Evolutionary conservation across 2,329 filamentous ascomycete species (phyloP).

Genomic region (Emmonsiellopsis sp.): DNA sequence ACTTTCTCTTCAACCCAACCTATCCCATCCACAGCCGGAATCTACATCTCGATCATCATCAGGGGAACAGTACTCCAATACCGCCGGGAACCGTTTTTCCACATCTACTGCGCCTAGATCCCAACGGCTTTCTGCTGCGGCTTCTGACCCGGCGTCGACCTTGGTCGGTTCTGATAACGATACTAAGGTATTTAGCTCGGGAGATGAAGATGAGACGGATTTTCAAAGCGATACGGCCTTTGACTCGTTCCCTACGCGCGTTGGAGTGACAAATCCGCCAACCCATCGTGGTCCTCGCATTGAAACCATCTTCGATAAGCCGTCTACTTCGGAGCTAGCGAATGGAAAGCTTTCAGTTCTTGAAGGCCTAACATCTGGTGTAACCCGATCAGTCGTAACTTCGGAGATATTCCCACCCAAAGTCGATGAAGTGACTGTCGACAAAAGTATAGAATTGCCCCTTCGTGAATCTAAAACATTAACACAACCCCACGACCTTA

Average conservation of each 20-base stretch:
- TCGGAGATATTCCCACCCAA: not conserved
- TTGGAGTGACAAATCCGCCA: slow-evolving; percentile 44
- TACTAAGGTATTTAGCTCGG: slow-evolving; percentile 45
- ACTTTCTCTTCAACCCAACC: slow-evolving; percentile 1
- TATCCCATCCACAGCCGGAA: not conserved
- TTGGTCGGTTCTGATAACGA: slow-evolving; percentile 53
- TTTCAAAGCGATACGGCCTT: slow-evolving; percentile 53
- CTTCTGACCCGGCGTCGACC: slow-evolving; percentile 51
- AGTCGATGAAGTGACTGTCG: not conserved
- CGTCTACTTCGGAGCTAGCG: slow-evolving; percentile 26
- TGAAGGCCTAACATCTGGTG: slow-evolving; percentile 14
- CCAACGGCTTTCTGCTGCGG: slow-evolving; percentile 46
- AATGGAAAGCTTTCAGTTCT: slow-evolving; percentile 37
- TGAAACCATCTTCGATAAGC: slow-evolving; percentile 55
- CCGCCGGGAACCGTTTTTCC: not conserved
- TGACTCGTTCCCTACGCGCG: slow-evolving; percentile 53
- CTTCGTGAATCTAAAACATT: too few relatives aligned
- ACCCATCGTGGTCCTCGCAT: slow-evolving; percentile 48
- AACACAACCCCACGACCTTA: not conserved
- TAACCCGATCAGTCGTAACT: not conserved
- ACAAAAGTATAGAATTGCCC: too few relatives aligned
- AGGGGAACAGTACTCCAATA: not conserved
- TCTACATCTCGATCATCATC: not conserved
- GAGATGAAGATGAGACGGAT: slow-evolving; percentile 53
- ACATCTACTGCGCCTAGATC: slow-evolving; percentile 11